These are phyloP conservation scores for Hymenoscyphus fraxineus DNA, from an alignment of 2,329 filamentous ascomycete genomes.

Conservation along the genomic window DNA sequence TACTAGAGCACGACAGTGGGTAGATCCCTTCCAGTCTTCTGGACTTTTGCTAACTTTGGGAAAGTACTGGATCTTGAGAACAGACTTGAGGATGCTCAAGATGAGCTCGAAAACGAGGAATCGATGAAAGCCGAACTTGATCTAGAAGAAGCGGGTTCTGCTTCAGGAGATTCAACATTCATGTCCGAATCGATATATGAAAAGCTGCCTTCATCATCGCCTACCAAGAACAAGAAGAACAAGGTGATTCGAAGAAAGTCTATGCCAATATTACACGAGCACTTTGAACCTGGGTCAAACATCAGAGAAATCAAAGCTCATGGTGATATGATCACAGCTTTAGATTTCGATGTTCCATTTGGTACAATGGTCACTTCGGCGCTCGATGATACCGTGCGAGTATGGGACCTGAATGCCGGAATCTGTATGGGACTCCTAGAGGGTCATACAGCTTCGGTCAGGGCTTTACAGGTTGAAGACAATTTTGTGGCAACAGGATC, in stretches of 20 bases:
- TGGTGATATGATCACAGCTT: slow-evolving; percentile 77
- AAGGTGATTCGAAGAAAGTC: slow-evolving; percentile 69
- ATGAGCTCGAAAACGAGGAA: slow-evolving; percentile 55
- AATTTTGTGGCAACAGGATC: slow-evolving; percentile 93
- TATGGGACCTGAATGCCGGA: slow-evolving; percentile 94
- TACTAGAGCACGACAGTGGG: slow-evolving; percentile 84
- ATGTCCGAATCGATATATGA: slow-evolving; percentile 99
- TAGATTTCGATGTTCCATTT: slow-evolving; percentile 97
- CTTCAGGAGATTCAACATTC: slow-evolving; percentile 58
- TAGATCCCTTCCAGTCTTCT: slow-evolving; percentile 18
- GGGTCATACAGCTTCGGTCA: slow-evolving; percentile 90
- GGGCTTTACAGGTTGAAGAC: slow-evolving; percentile 88
- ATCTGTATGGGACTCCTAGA: slow-evolving; percentile 88
- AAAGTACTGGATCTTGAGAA: slow-evolving; percentile 60
- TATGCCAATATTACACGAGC: slow-evolving; percentile 93
- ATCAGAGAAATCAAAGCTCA: slow-evolving; percentile 90
- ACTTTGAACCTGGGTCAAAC: slow-evolving; percentile 82
- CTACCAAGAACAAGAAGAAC: slow-evolving; percentile 48
- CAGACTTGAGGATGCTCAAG: slow-evolving; percentile 59
- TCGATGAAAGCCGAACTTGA: slow-evolving; percentile 52
- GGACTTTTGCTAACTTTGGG: slow-evolving; percentile 15
- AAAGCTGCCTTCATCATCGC: slow-evolving; percentile 65
- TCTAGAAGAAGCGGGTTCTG: slow-evolving; percentile 40
- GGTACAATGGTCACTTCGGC: slow-evolving; percentile 91
- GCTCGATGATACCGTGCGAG: slow-evolving; percentile 86